Conservation (phyloP, 1,284 basidiomycete genomes). For the Xerocomus nothofagi region DNA sequence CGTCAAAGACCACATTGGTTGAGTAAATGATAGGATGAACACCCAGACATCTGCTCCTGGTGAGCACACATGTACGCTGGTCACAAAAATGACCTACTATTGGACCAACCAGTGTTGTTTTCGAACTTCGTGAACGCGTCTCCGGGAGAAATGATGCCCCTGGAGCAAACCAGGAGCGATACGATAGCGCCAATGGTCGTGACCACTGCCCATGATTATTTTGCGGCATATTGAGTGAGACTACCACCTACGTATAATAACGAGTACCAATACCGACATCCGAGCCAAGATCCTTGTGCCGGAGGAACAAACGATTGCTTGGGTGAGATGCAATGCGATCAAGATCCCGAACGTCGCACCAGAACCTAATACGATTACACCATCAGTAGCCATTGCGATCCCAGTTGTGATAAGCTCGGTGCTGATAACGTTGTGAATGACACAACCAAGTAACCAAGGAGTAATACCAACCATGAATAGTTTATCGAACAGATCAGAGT, state of each 20-base stretch:
- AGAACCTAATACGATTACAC: slow-evolving; percentile 45
- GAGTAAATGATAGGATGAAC: slow-evolving; percentile 25
- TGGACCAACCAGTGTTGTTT: slow-evolving; percentile 66
- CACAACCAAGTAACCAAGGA: neutral
- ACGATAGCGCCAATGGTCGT: slow-evolving; percentile 58
- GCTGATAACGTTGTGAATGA: slow-evolving; percentile 23
- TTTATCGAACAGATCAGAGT: slow-evolving; percentile 70
- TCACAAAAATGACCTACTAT: slow-evolving; percentile 39
- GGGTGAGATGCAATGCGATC: slow-evolving; percentile 54
- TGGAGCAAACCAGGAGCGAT: slow-evolving; percentile 52
- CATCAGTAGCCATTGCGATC: slow-evolving; percentile 57
- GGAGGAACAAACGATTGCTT: slow-evolving; percentile 67
- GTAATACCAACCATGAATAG: slow-evolving; percentile 52
- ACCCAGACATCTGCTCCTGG: slow-evolving; percentile 40
- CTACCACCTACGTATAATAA: slow-evolving; percentile 51
- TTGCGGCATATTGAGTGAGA: neutral
- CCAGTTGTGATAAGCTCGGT: slow-evolving; percentile 71
- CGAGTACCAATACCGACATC: slow-evolving; percentile 59
- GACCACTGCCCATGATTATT: slow-evolving; percentile 40
- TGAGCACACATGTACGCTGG: neutral
- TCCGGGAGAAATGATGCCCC: slow-evolving; percentile 53
- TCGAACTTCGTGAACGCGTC: slow-evolving; percentile 66
- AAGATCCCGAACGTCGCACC: slow-evolving; percentile 66
- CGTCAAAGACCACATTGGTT: slow-evolving; percentile 27
- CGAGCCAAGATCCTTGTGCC: slow-evolving; percentile 63